Base-by-base conservation (phyloP, 352 stramenopile species). In the Phytophthora tentaculata region DNA sequence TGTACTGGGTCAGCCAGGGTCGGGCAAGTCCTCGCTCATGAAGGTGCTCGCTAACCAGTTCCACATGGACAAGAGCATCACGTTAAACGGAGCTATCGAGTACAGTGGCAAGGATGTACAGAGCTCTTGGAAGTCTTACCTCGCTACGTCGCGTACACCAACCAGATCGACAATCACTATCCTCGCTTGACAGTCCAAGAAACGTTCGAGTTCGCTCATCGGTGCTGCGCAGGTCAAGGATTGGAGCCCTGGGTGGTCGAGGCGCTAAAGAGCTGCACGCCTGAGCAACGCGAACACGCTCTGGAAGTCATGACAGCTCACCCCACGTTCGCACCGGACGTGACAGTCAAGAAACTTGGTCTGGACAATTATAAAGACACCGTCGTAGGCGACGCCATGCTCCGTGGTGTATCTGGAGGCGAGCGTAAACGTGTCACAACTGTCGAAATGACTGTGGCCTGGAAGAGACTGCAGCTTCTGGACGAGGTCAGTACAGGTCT, bases 401-500 rank as follows among this genome's bases (percentile, higher is more conserved):
- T 80, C 4, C 77, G 80, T n/a, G 84, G 84, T 39, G 77, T 93
- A 2, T 85, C 80, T 6, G 81, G 83, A 9, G 80, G 85, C 3
- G 83, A 95, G n/a, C 61, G 67, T 9, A 75, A 75, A 51, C 67
- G 67, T 43, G 67, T 64, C 13, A 67, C 60, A 0, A 67, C 50
- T 10, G 60, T 50, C 19, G 61, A 69, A 53, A 69, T 69, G 61
- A 45, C 56, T 22, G 56, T 69, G 14, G 52, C 43, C 49, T 53
- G 56, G 52, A 69, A 62, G 44, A 45, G 61, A 53, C 45, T 69
- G 26, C 52, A 62, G 37, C 23, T 52, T 0, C 76, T 97, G 20
- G 92, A 98, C 68, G 77, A 90, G 64, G 89, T 91, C 73, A 89
- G 76, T 49, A 91, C 83, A 6, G 83, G 83, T 6, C 76, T 92